Conservation (phyloP, 768 basidiomycete genomes). For the Serendipita sp. region DNA sequence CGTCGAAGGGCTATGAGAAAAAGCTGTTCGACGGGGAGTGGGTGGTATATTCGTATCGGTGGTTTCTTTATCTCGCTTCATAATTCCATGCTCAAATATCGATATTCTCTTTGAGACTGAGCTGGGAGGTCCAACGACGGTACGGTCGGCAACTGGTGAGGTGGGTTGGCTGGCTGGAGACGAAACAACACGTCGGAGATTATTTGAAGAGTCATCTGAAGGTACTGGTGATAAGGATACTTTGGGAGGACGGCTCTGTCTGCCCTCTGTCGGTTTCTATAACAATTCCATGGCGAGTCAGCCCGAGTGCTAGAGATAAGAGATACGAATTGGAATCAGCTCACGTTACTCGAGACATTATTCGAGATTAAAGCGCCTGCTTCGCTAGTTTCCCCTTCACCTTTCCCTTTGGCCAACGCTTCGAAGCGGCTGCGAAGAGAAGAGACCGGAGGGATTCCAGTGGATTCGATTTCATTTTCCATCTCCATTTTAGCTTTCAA, state of each 20-base stretch:
- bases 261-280: no score
- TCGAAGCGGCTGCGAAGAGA: conserved; percentile 58
- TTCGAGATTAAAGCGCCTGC: background rate
- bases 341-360: no score
- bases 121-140: background rate
- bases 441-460: conserved; percentile 29
- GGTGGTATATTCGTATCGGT: no score
- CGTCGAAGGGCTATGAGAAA: no score
- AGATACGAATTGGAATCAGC: background rate
- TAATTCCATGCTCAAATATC: no score
- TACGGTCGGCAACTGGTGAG: background rate
- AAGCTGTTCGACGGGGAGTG: no score
- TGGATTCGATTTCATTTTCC: background rate
- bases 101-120: background rate
- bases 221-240: no score
- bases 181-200: background rate
- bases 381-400: background rate
- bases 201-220: background rate
- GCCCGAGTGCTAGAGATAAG: background rate
- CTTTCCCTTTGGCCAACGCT: conserved; percentile 28
- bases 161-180: background rate
- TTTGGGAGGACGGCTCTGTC: no score
- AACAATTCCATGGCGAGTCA: background rate
- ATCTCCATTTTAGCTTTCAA: background rate
- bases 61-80: no score